A percentile compares a stretch with the other conserved stretches of the same genome.
phyloP scores from a whole-genome alignment of 2,329 filamentous ascomycete genomes.

The Dothistroma septosporum region DNA sequence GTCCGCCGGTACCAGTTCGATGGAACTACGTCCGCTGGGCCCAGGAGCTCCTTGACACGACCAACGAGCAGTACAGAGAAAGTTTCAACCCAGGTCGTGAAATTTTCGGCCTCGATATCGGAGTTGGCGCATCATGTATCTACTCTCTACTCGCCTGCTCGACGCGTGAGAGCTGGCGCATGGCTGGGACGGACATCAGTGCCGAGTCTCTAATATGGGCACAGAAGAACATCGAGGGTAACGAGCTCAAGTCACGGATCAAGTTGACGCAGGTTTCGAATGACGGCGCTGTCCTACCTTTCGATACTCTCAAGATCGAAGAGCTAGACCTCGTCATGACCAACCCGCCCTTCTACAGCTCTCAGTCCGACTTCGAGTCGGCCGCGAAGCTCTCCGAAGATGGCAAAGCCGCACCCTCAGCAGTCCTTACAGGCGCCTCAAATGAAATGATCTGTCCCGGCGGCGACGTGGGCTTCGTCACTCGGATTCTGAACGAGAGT shows the following conservation, averaged over 20 bases:
- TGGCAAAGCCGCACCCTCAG: slow-evolving; percentile 32
- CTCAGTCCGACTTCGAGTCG: slow-evolving; percentile 61
- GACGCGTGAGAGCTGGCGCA: slow-evolving; percentile 62
- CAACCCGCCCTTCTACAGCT: slow-evolving; percentile 93
- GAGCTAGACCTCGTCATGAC: slow-evolving; percentile 81
- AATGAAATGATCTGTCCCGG: slow-evolving; percentile 76
- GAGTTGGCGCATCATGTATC: slow-evolving; percentile 86
- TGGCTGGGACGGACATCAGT: slow-evolving; percentile 65
- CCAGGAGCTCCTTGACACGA: slow-evolving; percentile 72
- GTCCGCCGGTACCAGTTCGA: slow-evolving; percentile 66
- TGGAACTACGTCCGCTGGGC: slow-evolving; percentile 92
- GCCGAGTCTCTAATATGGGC: slow-evolving; percentile 63
- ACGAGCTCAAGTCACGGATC: slow-evolving; percentile 62
- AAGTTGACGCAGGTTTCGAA: slow-evolving; percentile 58
- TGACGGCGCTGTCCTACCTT: slow-evolving; percentile 56
- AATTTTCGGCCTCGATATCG: slow-evolving; percentile 58
- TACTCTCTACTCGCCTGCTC: slow-evolving; percentile 78
- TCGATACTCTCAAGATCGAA: slow-evolving; percentile 51
- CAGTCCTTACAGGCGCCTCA: slow-evolving; percentile 70
- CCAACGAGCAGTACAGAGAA: slow-evolving; percentile 47
- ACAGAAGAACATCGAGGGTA: slow-evolving; percentile 61
- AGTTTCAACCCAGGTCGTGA: slow-evolving; percentile 49
- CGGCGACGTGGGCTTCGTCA: slow-evolving; percentile 73
- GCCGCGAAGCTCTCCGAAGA: slow-evolving; percentile 47
- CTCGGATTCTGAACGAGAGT: slow-evolving; percentile 67